Percentiles rank a stretch among this genome's conserved stretches.
Conservation (phyloP, 1,139 yeast genomes). For the Taphrina communis region DNA sequence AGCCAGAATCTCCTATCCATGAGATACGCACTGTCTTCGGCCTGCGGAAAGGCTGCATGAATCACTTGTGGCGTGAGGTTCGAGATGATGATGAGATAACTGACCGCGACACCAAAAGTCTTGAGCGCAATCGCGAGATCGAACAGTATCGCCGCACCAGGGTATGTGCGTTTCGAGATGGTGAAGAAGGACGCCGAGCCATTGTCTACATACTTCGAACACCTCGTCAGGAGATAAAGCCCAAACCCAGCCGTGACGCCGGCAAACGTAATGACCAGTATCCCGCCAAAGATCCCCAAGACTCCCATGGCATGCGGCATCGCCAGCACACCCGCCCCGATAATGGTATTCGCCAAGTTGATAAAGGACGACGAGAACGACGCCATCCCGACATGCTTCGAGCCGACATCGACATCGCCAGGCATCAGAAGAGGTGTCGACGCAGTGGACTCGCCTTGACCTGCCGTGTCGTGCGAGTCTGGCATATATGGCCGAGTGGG, state of each 20-base stretch:
- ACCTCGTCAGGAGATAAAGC: conserved; percentile 74
- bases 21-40: conserved; percentile 46
- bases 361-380: conserved; percentile 36
- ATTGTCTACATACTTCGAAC: conserved; percentile 68
- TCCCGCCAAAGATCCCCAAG: conserved; percentile 80
- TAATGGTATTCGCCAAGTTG: conserved; percentile 51
- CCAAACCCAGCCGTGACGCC: conserved; percentile 83
- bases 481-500: conserved; percentile 19
- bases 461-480: conserved; percentile 14
- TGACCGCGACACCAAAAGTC: conserved; percentile 84
- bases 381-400: conserved; percentile 34
- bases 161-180: conserved; percentile 82
- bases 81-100: conserved; percentile 86
- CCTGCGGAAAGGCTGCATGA: conserved; percentile 44
- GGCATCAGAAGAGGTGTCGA: conserved; percentile 32
- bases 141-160: conserved; percentile 77
- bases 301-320: conserved; percentile 87
- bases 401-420: conserved; percentile 21
- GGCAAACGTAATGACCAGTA: conserved; percentile 68
- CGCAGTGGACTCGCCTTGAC: conserved; percentile 11
- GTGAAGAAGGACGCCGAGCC: conserved; percentile 87
- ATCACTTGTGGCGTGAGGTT: conserved; percentile 76
- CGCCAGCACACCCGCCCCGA: conserved; percentile 83
- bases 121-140: conserved; percentile 88
- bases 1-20: conserved; percentile 65